Percentiles rank a stretch among this genome's conserved stretches.
These are phyloP conservation scores for Thelonectria blattea DNA, from an alignment of 2,329 filamentous ascomycete genomes.

Conservation along the genomic window DNA sequence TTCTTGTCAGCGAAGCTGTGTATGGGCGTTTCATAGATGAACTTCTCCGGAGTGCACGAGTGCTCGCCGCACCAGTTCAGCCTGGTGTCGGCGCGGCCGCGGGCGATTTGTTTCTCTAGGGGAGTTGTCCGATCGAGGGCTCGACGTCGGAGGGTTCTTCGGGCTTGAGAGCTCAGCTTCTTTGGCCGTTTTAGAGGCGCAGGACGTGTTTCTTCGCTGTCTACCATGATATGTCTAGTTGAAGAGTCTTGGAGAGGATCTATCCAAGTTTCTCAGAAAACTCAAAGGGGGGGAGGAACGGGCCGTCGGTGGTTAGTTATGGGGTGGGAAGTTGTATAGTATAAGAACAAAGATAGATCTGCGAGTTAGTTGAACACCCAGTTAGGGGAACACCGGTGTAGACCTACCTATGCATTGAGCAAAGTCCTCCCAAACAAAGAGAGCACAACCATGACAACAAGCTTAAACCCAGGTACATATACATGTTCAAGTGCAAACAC, in stretches of 20 bases:
- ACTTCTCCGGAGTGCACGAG: constrained; percentile 20
- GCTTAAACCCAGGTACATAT: too few relatives aligned
- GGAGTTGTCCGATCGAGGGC: constrained; percentile 2
- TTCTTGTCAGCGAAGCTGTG: constrained; percentile 12
- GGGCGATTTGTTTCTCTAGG: constrained; percentile 26
- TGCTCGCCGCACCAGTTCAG: constrained; percentile 28
- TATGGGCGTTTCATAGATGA: constrained; percentile 19
- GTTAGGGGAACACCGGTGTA: too few relatives aligned
- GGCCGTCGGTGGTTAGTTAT: too few relatives aligned
- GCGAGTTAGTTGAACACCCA: too few relatives aligned
- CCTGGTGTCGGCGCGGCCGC: constrained; percentile 28
- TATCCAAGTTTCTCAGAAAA: too few relatives aligned
- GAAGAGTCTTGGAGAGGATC: too few relatives aligned
- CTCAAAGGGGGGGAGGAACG: too few relatives aligned
- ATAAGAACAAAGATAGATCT: too few relatives aligned
- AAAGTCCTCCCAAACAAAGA: too few relatives aligned
- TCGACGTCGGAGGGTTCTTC: constrained; percentile 26
- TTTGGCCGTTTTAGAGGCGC: background rate
- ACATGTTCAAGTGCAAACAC: background rate
- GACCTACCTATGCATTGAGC: too few relatives aligned
- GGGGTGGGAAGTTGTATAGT: too few relatives aligned
- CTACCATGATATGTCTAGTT: background rate
- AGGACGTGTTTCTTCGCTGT: background rate
- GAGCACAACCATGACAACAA: too few relatives aligned
- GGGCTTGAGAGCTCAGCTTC: background rate